Evolutionary conservation across 805 yeast genomes (phyloP), one percentile per base, ranked within the genome.

Genomic region (Ogataea siamensis): DNA sequence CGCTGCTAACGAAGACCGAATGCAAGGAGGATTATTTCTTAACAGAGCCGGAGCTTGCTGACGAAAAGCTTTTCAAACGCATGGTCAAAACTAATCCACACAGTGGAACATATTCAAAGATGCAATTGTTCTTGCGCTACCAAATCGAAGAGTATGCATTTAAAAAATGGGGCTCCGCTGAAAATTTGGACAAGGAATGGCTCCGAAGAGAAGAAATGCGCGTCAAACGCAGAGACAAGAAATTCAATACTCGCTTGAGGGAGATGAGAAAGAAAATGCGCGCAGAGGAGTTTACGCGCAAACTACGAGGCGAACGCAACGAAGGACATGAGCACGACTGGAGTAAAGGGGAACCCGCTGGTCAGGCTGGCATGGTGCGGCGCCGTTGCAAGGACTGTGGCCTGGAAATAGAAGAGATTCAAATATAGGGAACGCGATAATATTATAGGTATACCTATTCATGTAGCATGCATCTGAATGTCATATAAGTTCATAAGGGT

Each of bases 51-150:
- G 99, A 93, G 57, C 69, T 93, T 28, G 72, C 76, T 36, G 99
- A 93, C 57, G 63, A 62, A 5, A 67, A 60, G 2, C 62, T 89
- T 16, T 67, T 93, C 43, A 83, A 83, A 8, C 76, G 93, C 45
- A 66, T 91, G 43, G 95, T 88, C 46, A 86, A 89, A 51, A 87
- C 96, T 2, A 93, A 93, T 55, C 99, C 99, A 0, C 96, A 93
- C 60, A 87, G 89, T 28, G 80, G 80, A 2, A 83, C 87, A 1
- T 93, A 79, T 62, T 83, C 87, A 34, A 74, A 93, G 55, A 93
- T 93, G 99, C 95, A 89, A 71, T 68, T 93, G 39, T 93, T 80
- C 64, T 63, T 93, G 30, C 67, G 99, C 43, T 84, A 79, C 54
- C 98, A 93, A 54, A 87, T 93, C n/a, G 99, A 93, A 59, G 87